Conservation (phyloP, 1,284 basidiomycete genomes). For the Trametes polyzona region DNA sequence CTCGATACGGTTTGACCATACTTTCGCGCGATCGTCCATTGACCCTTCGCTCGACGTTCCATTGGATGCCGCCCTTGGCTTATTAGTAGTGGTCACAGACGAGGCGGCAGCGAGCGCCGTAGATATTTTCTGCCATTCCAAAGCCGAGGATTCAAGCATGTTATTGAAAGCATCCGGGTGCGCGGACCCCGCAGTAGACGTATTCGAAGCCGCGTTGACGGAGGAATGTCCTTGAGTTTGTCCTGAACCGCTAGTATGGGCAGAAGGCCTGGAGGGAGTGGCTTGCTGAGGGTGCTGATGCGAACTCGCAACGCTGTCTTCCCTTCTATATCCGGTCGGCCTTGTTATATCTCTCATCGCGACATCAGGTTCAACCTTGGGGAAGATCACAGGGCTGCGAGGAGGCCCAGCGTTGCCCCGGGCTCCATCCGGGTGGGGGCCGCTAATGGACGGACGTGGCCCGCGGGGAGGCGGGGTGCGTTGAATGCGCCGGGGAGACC, state of each 20-base stretch:
- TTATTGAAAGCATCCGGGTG: constrained; percentile 11
- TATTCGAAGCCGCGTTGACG: too few relatives aligned
- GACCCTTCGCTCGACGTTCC: neutral
- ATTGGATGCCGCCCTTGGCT: neutral
- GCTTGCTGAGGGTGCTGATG: constrained; percentile 8
- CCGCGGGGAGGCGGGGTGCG: constrained; percentile 11
- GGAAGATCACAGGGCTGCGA: constrained; percentile 9
- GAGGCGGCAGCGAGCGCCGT: constrained; percentile 19
- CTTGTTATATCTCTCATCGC: constrained; percentile 13
- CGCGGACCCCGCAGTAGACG: neutral
- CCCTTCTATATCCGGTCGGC: neutral
- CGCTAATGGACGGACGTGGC: neutral
- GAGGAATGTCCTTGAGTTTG: too few relatives aligned
- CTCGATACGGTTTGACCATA: constrained; percentile 26
- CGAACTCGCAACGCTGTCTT: constrained; percentile 23
- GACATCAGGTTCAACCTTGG: constrained; percentile 20
- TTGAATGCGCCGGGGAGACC: constrained; percentile 13
- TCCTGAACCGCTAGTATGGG: too few relatives aligned
- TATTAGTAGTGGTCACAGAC: constrained; percentile 5
- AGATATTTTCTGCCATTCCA: constrained; percentile 22
- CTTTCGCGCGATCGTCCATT: constrained; percentile 16
- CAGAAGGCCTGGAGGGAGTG: constrained; percentile 7
- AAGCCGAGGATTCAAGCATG: constrained; percentile 14
- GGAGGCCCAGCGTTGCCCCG: neutral
- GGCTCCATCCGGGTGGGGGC: constrained; percentile 8